Conservation (phyloP, 176 grass and related monocot species). For the Avena atlantica region DNA sequence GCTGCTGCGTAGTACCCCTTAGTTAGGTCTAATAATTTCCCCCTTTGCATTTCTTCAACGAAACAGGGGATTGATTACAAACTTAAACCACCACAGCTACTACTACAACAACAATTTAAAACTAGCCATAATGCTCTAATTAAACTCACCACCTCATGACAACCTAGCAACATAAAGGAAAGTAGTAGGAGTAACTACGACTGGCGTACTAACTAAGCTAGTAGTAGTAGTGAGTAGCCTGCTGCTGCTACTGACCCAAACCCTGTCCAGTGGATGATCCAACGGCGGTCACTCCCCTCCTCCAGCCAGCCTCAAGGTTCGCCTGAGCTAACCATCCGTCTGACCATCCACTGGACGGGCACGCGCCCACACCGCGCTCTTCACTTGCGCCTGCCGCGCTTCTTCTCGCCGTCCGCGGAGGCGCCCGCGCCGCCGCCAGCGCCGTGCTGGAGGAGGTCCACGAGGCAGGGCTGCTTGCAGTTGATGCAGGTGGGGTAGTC, state of each 20-base stretch:
- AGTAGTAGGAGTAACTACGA: neutral
- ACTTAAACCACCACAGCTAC: neutral
- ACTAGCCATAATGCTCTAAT: conserved; percentile 28
- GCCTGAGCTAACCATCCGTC: conserved; percentile 50
- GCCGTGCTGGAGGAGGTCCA: conserved; percentile 58
- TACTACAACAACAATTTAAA: conserved; percentile 6
- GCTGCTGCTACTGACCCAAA: neutral
- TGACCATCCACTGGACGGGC: conserved; percentile 67
- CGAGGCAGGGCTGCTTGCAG: conserved; percentile 66
- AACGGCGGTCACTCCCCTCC: conserved; percentile 54
- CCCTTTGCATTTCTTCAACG: conserved; percentile 44
- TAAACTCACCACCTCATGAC: conserved; percentile 23
- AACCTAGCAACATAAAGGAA: conserved; percentile 24
- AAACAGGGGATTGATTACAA: conserved; percentile 27
- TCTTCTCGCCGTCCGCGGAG: conserved; percentile 37
- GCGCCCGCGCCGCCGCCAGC: neutral
- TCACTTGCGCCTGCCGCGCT: conserved; percentile 61
- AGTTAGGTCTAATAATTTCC: neutral
- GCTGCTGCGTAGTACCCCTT: neutral
- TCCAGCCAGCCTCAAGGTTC: neutral
- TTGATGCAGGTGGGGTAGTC: conserved; percentile 71
- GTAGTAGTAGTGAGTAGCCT: conserved; percentile 22
- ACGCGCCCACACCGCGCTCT: neutral
- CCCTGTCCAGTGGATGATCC: conserved; percentile 64
- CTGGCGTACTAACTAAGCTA: conserved; percentile 6